phyloP scores from a whole-genome alignment of 1,139 yeast species.

The Magnusiomyces suaveolens region DNA sequence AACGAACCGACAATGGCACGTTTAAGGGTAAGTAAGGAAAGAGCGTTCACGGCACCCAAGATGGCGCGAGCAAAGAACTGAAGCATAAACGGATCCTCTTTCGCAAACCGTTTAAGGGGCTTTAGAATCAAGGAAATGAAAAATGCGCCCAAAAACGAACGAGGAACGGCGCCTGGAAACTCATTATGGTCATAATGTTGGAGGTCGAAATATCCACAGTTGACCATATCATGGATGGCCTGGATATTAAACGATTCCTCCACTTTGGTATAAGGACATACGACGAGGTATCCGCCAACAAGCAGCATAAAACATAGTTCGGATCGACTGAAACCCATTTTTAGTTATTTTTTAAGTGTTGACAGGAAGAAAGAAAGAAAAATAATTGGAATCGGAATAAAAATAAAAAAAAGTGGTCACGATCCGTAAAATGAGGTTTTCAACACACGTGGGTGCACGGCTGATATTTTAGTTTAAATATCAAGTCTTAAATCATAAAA shows the following conservation, averaged over 20 bases:
- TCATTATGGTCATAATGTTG: constrained; percentile 58
- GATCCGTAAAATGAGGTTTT: no score
- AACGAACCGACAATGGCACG: constrained; percentile 18
- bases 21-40: constrained; percentile 25
- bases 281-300: constrained; percentile 34
- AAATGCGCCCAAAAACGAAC: constrained; percentile 74
- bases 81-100: constrained; percentile 27
- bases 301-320: constrained; percentile 14
- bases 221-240: constrained; percentile 74
- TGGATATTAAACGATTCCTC: constrained; percentile 91
- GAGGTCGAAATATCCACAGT: constrained; percentile 42
- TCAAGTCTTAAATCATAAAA: no score
- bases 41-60: constrained; percentile 29
- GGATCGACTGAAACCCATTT: constrained; percentile 11
- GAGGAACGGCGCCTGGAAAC: constrained; percentile 86
- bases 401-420: no score
- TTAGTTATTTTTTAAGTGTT: no score
- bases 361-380: no score
- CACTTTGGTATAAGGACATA: constrained; percentile 81
- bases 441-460: no score
- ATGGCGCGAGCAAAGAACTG: constrained; percentile 36
- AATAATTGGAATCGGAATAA: no score
- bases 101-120: not conserved
- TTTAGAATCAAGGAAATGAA: not conserved
- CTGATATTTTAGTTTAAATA: no score